These are phyloP conservation scores for Rhizopogon sp. DNA, from an alignment of 768 basidiomycete genomes.

Conservation along the genomic window DNA sequence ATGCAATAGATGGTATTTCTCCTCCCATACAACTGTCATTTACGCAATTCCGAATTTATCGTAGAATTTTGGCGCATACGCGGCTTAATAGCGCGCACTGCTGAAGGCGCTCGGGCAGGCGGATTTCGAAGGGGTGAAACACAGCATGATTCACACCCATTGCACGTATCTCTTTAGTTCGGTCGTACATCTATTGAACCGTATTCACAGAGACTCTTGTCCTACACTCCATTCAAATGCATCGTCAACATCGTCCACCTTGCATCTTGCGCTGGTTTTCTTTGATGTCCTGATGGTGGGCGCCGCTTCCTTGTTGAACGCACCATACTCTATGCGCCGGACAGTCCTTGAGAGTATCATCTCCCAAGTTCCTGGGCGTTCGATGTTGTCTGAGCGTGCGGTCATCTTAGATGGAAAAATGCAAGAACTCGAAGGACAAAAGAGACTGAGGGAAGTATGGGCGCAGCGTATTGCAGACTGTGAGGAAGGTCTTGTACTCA, in stretches of 20 bases:
- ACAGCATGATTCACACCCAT: slow-evolving; percentile 16
- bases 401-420: slow-evolving; percentile 29
- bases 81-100: slow-evolving; percentile 52
- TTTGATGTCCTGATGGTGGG: slow-evolving; percentile 81
- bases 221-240: slow-evolving; percentile 38
- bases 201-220: slow-evolving; percentile 29
- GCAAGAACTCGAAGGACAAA: slow-evolving; percentile 9
- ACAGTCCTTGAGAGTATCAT: slow-evolving; percentile 56
- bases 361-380: slow-evolving; percentile 47
- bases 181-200: slow-evolving; percentile 29
- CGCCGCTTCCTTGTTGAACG: slow-evolving; percentile 47
- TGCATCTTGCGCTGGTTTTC: slow-evolving; percentile 78
- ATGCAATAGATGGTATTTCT: slow-evolving; percentile 64
- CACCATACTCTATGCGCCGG: slow-evolving; percentile 57
- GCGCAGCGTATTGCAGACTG: slow-evolving; percentile 44
- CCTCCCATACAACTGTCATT: not conserved
- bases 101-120: slow-evolving; percentile 43
- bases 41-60: not conserved
- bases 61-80: slow-evolving; percentile 77
- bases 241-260: slow-evolving; percentile 27
- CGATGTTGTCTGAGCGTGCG: slow-evolving; percentile 56
- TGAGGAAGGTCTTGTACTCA: slow-evolving; percentile 75
- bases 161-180: slow-evolving; percentile 12
- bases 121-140: slow-evolving; percentile 9
- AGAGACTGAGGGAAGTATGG: slow-evolving; percentile 40